Evolutionary conservation across 345 rosid genomes (phyloP).

Genomic region (Hypericum perforatum): DNA sequence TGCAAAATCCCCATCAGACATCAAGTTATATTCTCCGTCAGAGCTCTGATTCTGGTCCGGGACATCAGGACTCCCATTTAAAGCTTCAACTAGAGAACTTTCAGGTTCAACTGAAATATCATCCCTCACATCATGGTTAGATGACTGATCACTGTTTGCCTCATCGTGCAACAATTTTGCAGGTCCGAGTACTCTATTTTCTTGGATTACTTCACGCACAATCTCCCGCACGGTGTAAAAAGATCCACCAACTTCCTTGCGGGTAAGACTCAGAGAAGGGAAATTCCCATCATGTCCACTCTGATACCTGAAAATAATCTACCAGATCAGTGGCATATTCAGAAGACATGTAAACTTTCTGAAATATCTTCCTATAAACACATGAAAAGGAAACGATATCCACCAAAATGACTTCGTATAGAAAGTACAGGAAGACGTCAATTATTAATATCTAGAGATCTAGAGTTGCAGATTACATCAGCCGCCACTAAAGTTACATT

Average conservation of each 20-base stretch:
- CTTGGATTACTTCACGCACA: slow-evolving; percentile 39
- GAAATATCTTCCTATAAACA: too few species aligned
- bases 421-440: too few species aligned
- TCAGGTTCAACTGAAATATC: slow-evolving; percentile 47
- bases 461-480: too few species aligned
- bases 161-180: slow-evolving; percentile 37
- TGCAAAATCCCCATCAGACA: slow-evolving; percentile 15
- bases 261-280: neutral
- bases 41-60: slow-evolving; percentile 19
- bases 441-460: too few species aligned
- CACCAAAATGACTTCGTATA: too few species aligned
- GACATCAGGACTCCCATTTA: slow-evolving; percentile 28
- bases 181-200: slow-evolving; percentile 89
- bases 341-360: neutral
- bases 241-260: neutral
- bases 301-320: neutral
- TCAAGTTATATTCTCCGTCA: slow-evolving; percentile 14
- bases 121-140: slow-evolving; percentile 42
- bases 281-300: neutral
- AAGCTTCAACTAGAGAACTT: slow-evolving; percentile 19
- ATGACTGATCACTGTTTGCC: slow-evolving; percentile 25
- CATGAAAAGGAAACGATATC: too few species aligned
- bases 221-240: neutral
- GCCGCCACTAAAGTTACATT: too few species aligned
- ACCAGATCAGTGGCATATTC: neutral